A percentile compares a stretch with the other conserved stretches of the same genome.
These are phyloP conservation scores for Harrya chromipes DNA, from an alignment of 768 basidiomycete genomes.

Conservation along the genomic window DNA sequence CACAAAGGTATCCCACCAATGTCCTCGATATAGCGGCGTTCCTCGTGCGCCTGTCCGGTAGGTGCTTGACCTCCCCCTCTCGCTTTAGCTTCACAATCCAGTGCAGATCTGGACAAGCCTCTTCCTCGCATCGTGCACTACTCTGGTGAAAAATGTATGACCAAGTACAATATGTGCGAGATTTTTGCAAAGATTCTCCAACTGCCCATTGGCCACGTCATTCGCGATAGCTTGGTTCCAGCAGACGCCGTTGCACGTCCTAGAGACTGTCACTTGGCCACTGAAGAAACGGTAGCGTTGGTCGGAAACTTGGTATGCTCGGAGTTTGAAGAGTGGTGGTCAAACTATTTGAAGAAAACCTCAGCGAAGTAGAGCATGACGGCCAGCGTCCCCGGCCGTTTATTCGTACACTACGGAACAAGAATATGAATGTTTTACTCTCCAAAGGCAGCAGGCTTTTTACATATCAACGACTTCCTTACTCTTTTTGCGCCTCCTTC, in stretches of 20 bases:
- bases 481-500: background rate
- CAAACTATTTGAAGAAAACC: constrained; percentile 37
- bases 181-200: constrained; percentile 69
- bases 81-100: background rate
- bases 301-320: constrained; percentile 58
- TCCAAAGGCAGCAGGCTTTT: background rate
- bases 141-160: constrained; percentile 75
- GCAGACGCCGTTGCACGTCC: constrained; percentile 72
- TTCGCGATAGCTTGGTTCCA: constrained; percentile 67
- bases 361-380: constrained; percentile 11
- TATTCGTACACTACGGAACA: constrained; percentile 4
- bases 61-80: constrained; percentile 13
- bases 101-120: constrained; percentile 32
- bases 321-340: constrained; percentile 88
- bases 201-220: constrained; percentile 71
- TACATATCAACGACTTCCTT: background rate
- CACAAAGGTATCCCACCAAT: constrained; percentile 90
- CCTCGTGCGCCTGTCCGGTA: constrained; percentile 72
- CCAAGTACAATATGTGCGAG: constrained; percentile 92
- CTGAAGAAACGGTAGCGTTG: constrained; percentile 69
- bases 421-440: background rate
- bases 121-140: constrained; percentile 73
- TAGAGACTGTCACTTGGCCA: constrained; percentile 75
- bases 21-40: constrained; percentile 84
- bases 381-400: background rate